Base-by-base conservation (phyloP, 352 stramenopile genomes). In the Aphanomyces astaci region DNA sequence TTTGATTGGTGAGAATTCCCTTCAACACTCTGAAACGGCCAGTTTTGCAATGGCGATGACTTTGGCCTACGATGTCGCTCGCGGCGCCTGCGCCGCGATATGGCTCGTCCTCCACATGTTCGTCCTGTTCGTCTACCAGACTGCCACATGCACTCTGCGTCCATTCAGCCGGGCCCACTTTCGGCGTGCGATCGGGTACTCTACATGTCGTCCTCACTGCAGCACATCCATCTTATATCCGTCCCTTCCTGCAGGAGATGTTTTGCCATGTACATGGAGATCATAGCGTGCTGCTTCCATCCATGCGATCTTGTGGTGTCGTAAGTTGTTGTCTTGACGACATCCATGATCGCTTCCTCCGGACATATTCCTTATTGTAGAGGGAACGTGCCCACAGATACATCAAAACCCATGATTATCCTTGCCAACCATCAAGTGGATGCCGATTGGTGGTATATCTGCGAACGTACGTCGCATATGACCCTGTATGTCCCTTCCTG, bases 361-460 rank as follows among this genome's bases (percentile, higher is more conserved):
- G n/a, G n/a, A n/a, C n/a, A n/a, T n/a, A n/a, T n/a, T n/a, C n/a
- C n/a, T n/a, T n/a, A 3, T 25, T 55, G 13, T 40, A 88, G 80
- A 15, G 86, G 86, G 9, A 86, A 97, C 60, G 55, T 84, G 48
- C 76, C 76, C 3, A 60, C 22, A 3, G 74, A 68, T 49, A 71
- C 75, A n/a, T 72, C 80, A 2, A 75, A 73, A n/a, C 76, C 75
- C 9, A 75, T 71, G 0, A 56, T 87, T 43, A 43, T 85, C 39
- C 72, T 85, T 24, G 76, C 48, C 2, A 87, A 87, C 72, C 79
- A 87, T 57, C 39, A 82, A 24, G 71, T 74, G 49, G 75, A 87
- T 60, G 76, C 53, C 53, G 82, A 90, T 71, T 85, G 77, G 52
- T 87, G 78, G 79, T 84, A 75, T 33, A 28, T 82, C 9, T 79